Base-by-base conservation (phyloP, 306 rosid genomes). In the Spatholobus suberectus region DNA sequence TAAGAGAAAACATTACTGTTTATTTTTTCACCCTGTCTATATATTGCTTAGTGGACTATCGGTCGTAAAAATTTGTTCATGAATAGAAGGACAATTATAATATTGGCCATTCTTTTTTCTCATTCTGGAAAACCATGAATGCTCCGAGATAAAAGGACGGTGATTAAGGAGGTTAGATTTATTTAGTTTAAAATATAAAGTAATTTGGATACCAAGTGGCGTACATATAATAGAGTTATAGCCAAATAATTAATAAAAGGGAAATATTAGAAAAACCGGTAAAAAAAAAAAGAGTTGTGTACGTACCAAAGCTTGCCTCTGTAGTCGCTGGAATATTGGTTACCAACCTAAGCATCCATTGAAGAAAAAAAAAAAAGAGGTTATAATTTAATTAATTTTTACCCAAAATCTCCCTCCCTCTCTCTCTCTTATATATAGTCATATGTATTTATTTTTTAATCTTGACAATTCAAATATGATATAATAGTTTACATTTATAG, bases 271-370 rank as follows among this genome's bases (percentile, higher is more conserved):
- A 66, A 66, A 20, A 49, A 49, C 6, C 8, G 55, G 20, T 0
- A 37, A 32, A 4, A 4, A 21, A 0, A 57, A 21, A 77, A 10
- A 20, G 2, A 23, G 8, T 52, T 47, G 8, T 40, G 4, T 26
- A 51, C 92, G 14, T 34, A 91, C 98, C 98, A 46, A 87, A 93
- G 55, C 15, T 69, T 82, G 93, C 79, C 11, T 90, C 91, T 13
- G 98, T 92, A 20, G 91, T 92, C 6, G 89, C 98, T 8, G 98
- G 98, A 83, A 95, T 93, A 77, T 95, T 95, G 65, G 88, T 90
- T 62, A 95, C 98, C 91, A 95, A 77, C 98, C 98, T 95, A 78
- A 17, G 27, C 24, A 85, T 75, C 58, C 66, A 76, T 9, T 9
- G 17, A 51, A 61, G 47, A 43, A 43, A 58, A 59, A 8, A 27